Conservation (phyloP, 371 early-diverging fungal genomes). For the Mucor circinelloides region DNA sequence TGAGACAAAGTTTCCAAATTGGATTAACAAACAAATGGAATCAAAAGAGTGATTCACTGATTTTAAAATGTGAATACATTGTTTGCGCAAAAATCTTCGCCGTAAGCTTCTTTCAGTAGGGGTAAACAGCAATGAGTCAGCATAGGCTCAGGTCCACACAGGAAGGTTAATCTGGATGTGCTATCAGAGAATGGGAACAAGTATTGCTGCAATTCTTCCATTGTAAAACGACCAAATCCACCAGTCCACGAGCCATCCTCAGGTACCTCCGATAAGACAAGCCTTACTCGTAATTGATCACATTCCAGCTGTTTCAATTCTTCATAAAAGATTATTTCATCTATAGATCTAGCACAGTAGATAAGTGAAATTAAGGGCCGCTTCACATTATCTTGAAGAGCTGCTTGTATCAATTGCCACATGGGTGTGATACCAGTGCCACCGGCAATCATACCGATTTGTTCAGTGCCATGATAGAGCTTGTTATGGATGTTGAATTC, state of each 20-base stretch:
- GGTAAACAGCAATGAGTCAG: constrained; percentile 2
- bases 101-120: constrained; percentile 7
- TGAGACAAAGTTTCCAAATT: neutral
- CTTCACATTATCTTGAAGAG: constrained; percentile 61
- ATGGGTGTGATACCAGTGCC: constrained; percentile 96
- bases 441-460: constrained; percentile 86
- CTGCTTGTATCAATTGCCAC: constrained; percentile 68
- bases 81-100: neutral
- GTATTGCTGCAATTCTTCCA: constrained; percentile 65
- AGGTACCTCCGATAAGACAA: constrained; percentile 26
- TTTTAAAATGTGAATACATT: constrained; percentile 4
- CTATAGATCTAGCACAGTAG: constrained; percentile 81
- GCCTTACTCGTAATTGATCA: constrained; percentile 70
- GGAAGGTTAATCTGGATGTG: constrained; percentile 63
- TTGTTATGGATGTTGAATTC: neutral
- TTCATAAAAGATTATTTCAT: constrained; percentile 82
- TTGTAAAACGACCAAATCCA: constrained; percentile 66
- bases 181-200: constrained; percentile 57
- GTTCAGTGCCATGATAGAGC: constrained; percentile 28
- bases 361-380: constrained; percentile 82
- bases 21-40: neutral
- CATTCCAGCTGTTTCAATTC: constrained; percentile 78
- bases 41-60: neutral
- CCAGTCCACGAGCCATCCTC: constrained; percentile 55
- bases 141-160: constrained; percentile 91